Conservation (phyloP, 2,329 filamentous ascomycete species). For the Graphilbum sp. region DNA sequence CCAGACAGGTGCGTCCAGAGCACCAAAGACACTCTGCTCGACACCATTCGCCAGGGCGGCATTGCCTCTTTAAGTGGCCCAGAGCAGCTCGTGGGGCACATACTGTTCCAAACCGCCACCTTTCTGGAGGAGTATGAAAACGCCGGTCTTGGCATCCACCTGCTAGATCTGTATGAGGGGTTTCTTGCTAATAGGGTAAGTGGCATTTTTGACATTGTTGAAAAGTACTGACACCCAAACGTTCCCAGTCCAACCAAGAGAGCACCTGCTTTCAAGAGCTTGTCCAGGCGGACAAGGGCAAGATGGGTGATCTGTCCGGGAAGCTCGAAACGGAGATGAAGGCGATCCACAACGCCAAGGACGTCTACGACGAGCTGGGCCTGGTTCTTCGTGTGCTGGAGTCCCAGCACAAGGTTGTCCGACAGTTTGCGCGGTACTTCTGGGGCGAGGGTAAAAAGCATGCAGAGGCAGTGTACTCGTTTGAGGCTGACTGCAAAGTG, state of each 20-base stretch:
- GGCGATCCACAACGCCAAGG: neutral
- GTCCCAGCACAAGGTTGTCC: neutral
- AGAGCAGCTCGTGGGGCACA: neutral
- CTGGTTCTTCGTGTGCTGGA: neutral
- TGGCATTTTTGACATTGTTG: too few relatives aligned
- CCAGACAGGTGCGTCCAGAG: neutral
- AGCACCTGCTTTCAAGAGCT: neutral
- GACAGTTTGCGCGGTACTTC: neutral
- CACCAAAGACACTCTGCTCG: neutral
- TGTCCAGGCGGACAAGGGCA: too few relatives aligned
- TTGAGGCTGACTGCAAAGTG: neutral
- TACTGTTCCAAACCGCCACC: conserved; percentile 1
- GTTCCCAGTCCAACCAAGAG: neutral
- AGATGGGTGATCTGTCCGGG: neutral
- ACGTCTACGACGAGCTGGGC: conserved; percentile 1
- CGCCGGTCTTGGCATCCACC: neutral
- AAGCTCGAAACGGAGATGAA: neutral
- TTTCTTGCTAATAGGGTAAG: neutral
- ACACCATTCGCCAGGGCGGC: neutral
- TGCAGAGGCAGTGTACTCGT: too few relatives aligned
- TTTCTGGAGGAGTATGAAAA: neutral
- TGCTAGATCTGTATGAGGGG: neutral
- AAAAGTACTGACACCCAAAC: too few relatives aligned
- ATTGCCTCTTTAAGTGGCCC: neutral
- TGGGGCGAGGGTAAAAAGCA: too few relatives aligned